Base-by-base conservation (phyloP, 148 eudicot genomes). In the Camellia lanceoleosa region DNA sequence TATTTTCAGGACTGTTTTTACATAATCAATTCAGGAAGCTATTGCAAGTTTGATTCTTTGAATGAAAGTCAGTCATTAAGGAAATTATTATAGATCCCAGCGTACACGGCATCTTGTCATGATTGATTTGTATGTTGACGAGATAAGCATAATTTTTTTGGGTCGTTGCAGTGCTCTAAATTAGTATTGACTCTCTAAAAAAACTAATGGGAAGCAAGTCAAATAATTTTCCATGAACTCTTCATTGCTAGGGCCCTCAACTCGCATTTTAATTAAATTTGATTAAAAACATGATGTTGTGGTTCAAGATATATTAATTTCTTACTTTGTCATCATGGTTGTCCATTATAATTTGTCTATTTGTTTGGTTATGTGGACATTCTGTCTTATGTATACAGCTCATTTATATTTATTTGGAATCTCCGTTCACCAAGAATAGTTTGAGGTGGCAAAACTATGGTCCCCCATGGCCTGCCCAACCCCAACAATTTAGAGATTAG, bases 301-400 rank as follows among this genome's bases (percentile, higher is more conserved):
- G 74, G 75, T 12, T 52, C 75, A 56, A 72, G 10, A 52, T 2
- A 52, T 72, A 72, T 20, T 51, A 72, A 15, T 30, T 52, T 74
- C 73, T 74, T 66, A 54, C 18, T 64, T 80, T 80, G 52, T 43
- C 19, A n/a, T 81, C 77, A 64, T 72, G 56, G 9, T 19, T 66
- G 43, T 68, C 58, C 73, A 59, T 30, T 76, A 81, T 56, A 65
- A 64, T 77, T 68, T 76, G 81, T 80, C 82, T 80, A 56, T 81
- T 82, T 75, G 75, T 70, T 68, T 81, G 79, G 47, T 74, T 77
- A 47, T 68, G 16, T 52, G 11, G 60, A 54, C 75, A 52, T 20
- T 56, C 15, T 7, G n/a, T 52, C 44, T 72, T 11, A 18, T 38
- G 60, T 72, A 20, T 72, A 13, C 49, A 10, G 58, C 5, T 16